phyloP scores from a whole-genome alignment of 2,329 filamentous ascomycete genomes.

The Ascosphaera apis region DNA sequence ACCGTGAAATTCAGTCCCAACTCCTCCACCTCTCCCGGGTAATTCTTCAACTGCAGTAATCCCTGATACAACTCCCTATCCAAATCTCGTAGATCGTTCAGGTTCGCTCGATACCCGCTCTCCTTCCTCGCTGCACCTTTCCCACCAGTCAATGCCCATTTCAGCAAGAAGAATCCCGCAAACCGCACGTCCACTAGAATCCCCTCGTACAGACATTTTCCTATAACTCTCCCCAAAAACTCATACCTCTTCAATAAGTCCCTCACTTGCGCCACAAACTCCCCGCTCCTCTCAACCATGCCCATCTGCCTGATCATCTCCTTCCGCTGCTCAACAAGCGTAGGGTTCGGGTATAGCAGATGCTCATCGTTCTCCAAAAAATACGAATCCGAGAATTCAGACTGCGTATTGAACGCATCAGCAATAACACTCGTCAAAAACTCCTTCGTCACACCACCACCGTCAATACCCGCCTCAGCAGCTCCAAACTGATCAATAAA shows the following conservation, averaged over 20 bases:
- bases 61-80: constrained; percentile 82
- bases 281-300: constrained; percentile 28
- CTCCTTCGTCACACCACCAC: constrained; percentile 91
- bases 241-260: constrained; percentile 56
- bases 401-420: constrained; percentile 50
- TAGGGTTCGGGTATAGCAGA: constrained; percentile 70
- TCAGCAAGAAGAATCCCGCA: constrained; percentile 84
- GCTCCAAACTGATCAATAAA: constrained; percentile 82
- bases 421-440: constrained; percentile 75
- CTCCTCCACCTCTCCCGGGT: constrained; percentile 54
- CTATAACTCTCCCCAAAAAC: constrained; percentile 77
- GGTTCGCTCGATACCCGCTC: constrained; percentile 61
- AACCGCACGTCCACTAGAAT: constrained; percentile 87
- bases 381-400: constrained; percentile 34
- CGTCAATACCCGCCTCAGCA: constrained; percentile 82
- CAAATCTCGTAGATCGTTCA: constrained; percentile 83
- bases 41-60: constrained; percentile 61
- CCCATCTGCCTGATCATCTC: constrained; percentile 32
- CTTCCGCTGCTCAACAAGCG: constrained; percentile 44
- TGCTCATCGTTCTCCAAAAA: constrained; percentile 75
- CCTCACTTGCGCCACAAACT: constrained; percentile 33
- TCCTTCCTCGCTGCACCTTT: constrained; percentile 38
- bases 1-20: constrained; percentile 78
- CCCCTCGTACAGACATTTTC: constrained; percentile 92
- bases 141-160: constrained; percentile 65